Percentiles rank a stretch among this genome's conserved stretches.
These are phyloP conservation scores for Naegleria fowleri DNA, from an alignment of 208 protist genomes.

Conservation along the genomic window DNA sequence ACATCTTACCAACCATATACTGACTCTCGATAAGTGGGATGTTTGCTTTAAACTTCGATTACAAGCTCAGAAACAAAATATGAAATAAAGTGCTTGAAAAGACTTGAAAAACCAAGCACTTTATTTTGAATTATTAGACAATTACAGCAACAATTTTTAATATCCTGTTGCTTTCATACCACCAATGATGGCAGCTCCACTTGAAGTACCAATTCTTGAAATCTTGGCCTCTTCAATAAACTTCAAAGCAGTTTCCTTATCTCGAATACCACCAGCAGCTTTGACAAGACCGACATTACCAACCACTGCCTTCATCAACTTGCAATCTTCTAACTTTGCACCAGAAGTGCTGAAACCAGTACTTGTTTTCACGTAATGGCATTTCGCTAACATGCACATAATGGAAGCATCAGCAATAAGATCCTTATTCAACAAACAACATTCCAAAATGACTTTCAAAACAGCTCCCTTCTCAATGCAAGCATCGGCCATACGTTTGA, in stretches of 20 bases:
- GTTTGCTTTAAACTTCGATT: slow-evolving; percentile 1
- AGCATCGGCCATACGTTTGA: slow-evolving; percentile 60
- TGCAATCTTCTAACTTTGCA: slow-evolving; percentile 69
- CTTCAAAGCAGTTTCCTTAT: slow-evolving; percentile 55
- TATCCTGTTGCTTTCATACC: slow-evolving; percentile 18
- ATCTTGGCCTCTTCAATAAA: slow-evolving; percentile 69
- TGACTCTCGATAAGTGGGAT: background rate
- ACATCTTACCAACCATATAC: background rate
- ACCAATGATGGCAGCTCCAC: slow-evolving; percentile 63
- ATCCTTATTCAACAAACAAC: slow-evolving; percentile 69
- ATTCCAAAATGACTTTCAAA: slow-evolving; percentile 86
- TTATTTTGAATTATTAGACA: too few species aligned
- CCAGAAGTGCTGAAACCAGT: slow-evolving; percentile 82
- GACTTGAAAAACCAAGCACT: too few species aligned
- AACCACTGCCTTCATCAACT: slow-evolving; percentile 78
- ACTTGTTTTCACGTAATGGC: slow-evolving; percentile 87
- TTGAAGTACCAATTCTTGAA: slow-evolving; percentile 78
- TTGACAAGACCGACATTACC: slow-evolving; percentile 70
- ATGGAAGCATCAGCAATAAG: slow-evolving; percentile 76
- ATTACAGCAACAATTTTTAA: too few species aligned
- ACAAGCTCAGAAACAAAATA: background rate
- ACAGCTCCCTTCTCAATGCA: slow-evolving; percentile 42
- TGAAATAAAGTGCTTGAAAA: background rate
- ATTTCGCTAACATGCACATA: slow-evolving; percentile 67
- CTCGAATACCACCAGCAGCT: slow-evolving; percentile 79